A percentile compares a stretch with the other conserved stretches of the same genome.
phyloP scores from a whole-genome alignment of 768 basidiomycete species.

The Neoboletus subvelutipes region DNA sequence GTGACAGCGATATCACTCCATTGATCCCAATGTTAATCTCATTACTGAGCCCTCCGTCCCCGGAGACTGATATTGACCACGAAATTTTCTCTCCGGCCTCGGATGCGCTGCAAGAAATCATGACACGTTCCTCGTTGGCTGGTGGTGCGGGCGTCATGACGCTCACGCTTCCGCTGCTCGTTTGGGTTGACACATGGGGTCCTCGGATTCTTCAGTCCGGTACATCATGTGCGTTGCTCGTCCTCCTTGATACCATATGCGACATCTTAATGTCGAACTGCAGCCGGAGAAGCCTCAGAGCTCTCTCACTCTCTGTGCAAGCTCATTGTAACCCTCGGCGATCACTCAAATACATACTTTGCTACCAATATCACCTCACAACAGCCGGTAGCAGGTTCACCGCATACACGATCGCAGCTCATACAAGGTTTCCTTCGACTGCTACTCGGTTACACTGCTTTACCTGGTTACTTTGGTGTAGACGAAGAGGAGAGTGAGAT shows the following conservation, averaged over 20 bases:
- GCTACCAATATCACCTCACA: slow-evolving; percentile 63
- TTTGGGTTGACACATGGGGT: slow-evolving; percentile 68
- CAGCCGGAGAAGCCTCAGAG: slow-evolving; percentile 42
- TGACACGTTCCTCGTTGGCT: slow-evolving; percentile 69
- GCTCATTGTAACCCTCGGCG: slow-evolving; percentile 76
- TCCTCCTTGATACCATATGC: not conserved
- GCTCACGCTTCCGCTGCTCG: slow-evolving; percentile 82
- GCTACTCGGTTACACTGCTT: slow-evolving; percentile 71
- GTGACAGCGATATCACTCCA: slow-evolving; percentile 61
- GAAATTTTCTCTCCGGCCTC: slow-evolving; percentile 61
- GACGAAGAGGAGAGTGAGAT: slow-evolving; percentile 90
- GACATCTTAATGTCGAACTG: not conserved
- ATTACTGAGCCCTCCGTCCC: slow-evolving; percentile 34
- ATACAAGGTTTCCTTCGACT: slow-evolving; percentile 71
- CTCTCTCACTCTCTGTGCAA: slow-evolving; percentile 75
- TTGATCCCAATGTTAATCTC: slow-evolving; percentile 66
- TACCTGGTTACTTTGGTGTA: slow-evolving; percentile 71
- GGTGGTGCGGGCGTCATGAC: slow-evolving; percentile 67
- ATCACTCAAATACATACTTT: slow-evolving; percentile 81
- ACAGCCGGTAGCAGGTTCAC: slow-evolving; percentile 34
- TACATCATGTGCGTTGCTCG: slow-evolving; percentile 34
- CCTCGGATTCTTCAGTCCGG: slow-evolving; percentile 41
- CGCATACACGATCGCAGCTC: slow-evolving; percentile 46
- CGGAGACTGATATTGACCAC: slow-evolving; percentile 42
- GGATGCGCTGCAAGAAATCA: slow-evolving; percentile 74